Percentiles rank a stretch among this genome's conserved stretches.
Conservation (phyloP, 179 eudicot species). For the Silene coronaria region DNA sequence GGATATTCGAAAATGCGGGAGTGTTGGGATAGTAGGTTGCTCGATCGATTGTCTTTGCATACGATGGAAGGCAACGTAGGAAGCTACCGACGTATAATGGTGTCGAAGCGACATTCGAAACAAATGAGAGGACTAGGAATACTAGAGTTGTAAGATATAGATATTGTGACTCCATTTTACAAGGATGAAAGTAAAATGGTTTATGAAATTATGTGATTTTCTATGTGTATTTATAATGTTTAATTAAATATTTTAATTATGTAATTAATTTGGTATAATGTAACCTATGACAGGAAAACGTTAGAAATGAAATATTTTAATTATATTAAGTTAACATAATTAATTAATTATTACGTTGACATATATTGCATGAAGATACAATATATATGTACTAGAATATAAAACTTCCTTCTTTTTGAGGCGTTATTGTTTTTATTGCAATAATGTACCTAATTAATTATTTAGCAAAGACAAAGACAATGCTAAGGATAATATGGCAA, state of each 20-base stretch:
- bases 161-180: background rate
- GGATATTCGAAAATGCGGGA: slow-evolving; percentile 7
- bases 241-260: background rate
- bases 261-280: too few species aligned
- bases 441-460: too few species aligned
- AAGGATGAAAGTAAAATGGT: background rate
- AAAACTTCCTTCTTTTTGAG: too few species aligned
- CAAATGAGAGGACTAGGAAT: slow-evolving; percentile 12
- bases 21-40: slow-evolving; percentile 4
- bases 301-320: too few species aligned
- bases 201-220: background rate
- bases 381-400: too few species aligned
- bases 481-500: too few species aligned
- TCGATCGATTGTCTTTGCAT: background rate
- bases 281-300: too few species aligned
- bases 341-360: too few species aligned
- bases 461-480: too few species aligned
- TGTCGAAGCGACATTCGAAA: slow-evolving; percentile 9
- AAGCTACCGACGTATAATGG: slow-evolving; percentile 9
- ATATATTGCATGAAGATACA: too few species aligned
- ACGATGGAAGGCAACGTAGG: slow-evolving; percentile 13
- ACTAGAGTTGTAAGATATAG: background rate
- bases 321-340: too few species aligned
- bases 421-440: too few species aligned
- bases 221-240: background rate